phyloP scores from a whole-genome alignment of 2,329 filamentous ascomycete species.

The Botryotinia narcissicola region DNA sequence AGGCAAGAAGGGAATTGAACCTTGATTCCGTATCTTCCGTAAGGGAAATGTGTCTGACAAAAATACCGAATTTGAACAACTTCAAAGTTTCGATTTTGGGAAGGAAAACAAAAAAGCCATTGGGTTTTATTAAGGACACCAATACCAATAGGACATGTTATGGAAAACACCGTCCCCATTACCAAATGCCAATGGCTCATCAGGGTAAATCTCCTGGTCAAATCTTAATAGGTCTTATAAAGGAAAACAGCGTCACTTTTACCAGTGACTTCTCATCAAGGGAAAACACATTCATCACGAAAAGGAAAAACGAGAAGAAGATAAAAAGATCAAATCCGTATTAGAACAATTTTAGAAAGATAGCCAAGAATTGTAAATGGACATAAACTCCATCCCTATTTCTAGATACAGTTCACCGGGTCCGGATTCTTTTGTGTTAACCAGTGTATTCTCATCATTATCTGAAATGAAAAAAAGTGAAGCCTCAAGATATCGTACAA shows the following conservation, averaged over 20 bases:
- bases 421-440: slow-evolving; percentile 28
- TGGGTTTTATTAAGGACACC: not conserved
- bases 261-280: not conserved
- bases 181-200: not conserved
- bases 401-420: slow-evolving; percentile 32
- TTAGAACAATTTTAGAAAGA: slow-evolving; percentile 22
- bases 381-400: slow-evolving; percentile 33
- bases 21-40: not conserved
- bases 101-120: not conserved
- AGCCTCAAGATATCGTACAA: slow-evolving; percentile 37
- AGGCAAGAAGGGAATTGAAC: not conserved
- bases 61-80: not conserved
- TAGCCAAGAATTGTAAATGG: slow-evolving; percentile 31
- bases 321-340: slow-evolving; percentile 7
- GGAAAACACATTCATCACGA: not conserved
- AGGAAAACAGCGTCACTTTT: not conserved
- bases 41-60: not conserved
- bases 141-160: not conserved
- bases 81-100: not conserved
- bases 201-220: not conserved
- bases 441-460: slow-evolving; percentile 32
- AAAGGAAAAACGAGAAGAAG: not conserved
- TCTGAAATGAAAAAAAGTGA: slow-evolving; percentile 27
- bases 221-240: not conserved
- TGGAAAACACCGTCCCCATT: not conserved